A percentile compares a stretch with the other conserved stretches of the same genome.
Conservation (phyloP, 176 grass and related monocot genomes). For the Olyra latifolia region DNA sequence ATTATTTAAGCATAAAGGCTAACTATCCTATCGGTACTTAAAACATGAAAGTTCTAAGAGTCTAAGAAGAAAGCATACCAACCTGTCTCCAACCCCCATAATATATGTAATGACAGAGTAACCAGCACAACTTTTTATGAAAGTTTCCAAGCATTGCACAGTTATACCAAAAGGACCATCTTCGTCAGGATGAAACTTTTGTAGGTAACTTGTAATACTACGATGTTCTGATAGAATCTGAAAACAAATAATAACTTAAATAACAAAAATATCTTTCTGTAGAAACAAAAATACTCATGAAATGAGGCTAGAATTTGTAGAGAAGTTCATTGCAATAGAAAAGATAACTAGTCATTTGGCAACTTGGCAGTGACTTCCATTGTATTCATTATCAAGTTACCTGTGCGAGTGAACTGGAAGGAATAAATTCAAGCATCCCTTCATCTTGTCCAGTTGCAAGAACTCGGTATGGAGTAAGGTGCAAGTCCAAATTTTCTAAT, state of each 20-base stretch:
- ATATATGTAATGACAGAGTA: slow-evolving; percentile 98
- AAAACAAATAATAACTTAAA: slow-evolving; percentile 22
- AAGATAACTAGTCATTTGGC: slow-evolving; percentile 11
- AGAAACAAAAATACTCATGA: slow-evolving; percentile 29
- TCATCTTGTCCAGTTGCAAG: slow-evolving; percentile 99
- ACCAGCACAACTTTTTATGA: slow-evolving; percentile 89
- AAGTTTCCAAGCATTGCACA: slow-evolving; percentile 86
- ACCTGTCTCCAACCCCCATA: slow-evolving; percentile 98
- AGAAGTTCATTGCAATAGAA: not conserved
- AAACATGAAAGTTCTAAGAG: slow-evolving; percentile 9
- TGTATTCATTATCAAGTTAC: slow-evolving; percentile 47
- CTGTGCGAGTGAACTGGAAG: slow-evolving; percentile 92
- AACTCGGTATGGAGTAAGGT: slow-evolving; percentile 92
- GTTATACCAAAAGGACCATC: slow-evolving; percentile 94
- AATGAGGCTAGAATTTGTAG: slow-evolving; percentile 19
- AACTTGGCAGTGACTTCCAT: slow-evolving; percentile 11
- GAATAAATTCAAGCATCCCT: slow-evolving; percentile 97
- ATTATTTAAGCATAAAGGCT: not conserved
- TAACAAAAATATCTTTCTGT: slow-evolving; percentile 7
- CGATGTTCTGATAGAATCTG: slow-evolving; percentile 91
- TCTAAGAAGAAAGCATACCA: slow-evolving; percentile 6
- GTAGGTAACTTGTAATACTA: slow-evolving; percentile 89
- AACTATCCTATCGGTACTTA: slow-evolving; percentile 4
- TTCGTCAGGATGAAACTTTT: slow-evolving; percentile 83
- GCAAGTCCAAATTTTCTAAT: slow-evolving; percentile 97